Base-by-base conservation (phyloP, 2,329 filamentous ascomycete genomes). In the Dothideomycetidae sp. region DNA sequence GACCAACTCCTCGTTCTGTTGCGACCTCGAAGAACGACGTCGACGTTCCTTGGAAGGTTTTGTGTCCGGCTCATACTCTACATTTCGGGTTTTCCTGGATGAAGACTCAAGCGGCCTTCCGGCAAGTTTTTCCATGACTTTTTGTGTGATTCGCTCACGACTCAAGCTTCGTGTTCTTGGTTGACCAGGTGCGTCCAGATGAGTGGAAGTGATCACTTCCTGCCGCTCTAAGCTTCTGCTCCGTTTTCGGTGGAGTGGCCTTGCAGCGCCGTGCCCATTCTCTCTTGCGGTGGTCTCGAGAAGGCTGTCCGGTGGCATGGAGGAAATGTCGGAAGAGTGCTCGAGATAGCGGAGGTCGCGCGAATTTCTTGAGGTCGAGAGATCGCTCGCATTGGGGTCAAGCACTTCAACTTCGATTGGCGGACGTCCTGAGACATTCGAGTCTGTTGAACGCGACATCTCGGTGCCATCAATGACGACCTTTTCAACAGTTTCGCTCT, bases 391-490 rank as follows among this genome's bases (percentile, higher is more conserved):
- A 68, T 70, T 56, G n/a, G 21, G 21, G 68, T 76, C 54, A 50
- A 86, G 71, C 44, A 96, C 82, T 56, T 94, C 88, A 43, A 94
- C 81, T 54, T 94, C 85, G 46, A 94, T 77, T 23, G 85, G 85
- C 37, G 81, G 64, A 10, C 66, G 60, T 17, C 63, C 78, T 37
- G 66, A 69, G 40, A 86, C 69, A 57, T 79, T 85, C 45, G 81
- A 88, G 56, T 81, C 83, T 36, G 84, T 90, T 21, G 78, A 81
- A 54, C 81, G 81, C 26, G 82, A 90, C n/a, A 58, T 39, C 18
- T 64, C 62, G 15, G 58, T 57, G 13, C 48, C 53, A 37, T 54
- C 51, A 4, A 42, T 35, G 9, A 48, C 44, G 13, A 42, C 40
- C 13, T 46, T 23, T 11, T 29, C 31, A 26, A 42, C 47, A 13